These are phyloP conservation scores for Bryum argenteum DNA, from an alignment of 225 moss, liverwort and hornwort genomes.

Conservation along the genomic window DNA sequence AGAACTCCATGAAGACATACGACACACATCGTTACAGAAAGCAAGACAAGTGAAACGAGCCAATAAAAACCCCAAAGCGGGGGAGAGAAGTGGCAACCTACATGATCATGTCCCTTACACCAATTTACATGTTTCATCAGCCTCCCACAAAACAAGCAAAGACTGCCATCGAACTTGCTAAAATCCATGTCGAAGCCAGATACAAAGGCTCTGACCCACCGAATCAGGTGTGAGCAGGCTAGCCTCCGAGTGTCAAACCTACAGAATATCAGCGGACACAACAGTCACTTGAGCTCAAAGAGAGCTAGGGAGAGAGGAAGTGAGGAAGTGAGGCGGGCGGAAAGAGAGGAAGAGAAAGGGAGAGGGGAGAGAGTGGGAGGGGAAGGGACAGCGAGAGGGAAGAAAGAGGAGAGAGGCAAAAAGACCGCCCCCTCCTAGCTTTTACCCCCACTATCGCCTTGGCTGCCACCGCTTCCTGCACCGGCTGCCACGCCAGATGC, in stretches of 20 bases:
- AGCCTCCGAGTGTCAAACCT: slow-evolving; percentile 31
- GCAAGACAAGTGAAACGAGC: slow-evolving; percentile 1
- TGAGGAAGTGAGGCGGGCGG: background rate
- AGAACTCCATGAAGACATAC: slow-evolving; percentile 21
- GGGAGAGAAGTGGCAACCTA: slow-evolving; percentile 40
- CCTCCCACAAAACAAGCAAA: slow-evolving; percentile 58
- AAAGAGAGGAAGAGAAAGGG: background rate
- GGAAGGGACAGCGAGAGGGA: background rate
- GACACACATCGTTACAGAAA: slow-evolving; percentile 12
- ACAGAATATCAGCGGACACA: slow-evolving; percentile 50
- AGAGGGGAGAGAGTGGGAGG: background rate
- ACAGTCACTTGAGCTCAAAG: slow-evolving; percentile 39
- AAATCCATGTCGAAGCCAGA: slow-evolving; percentile 70
- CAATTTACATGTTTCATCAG: slow-evolving; percentile 88
- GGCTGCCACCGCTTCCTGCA: slow-evolving; percentile 47
- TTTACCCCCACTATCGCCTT: slow-evolving; percentile 74
- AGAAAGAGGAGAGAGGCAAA: background rate
- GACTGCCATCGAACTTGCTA: slow-evolving; percentile 62
- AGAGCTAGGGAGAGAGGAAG: background rate
- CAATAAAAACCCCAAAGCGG: slow-evolving; percentile 21
- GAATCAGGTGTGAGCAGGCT: slow-evolving; percentile 45
- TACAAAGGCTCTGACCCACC: slow-evolving; percentile 57
- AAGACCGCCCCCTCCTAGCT: slow-evolving; percentile 50
- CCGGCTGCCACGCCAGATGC: slow-evolving; percentile 48
- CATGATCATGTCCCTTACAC: slow-evolving; percentile 61